Conservation (phyloP, 352 stramenopile species). For the Globisporangium ultimum region DNA sequence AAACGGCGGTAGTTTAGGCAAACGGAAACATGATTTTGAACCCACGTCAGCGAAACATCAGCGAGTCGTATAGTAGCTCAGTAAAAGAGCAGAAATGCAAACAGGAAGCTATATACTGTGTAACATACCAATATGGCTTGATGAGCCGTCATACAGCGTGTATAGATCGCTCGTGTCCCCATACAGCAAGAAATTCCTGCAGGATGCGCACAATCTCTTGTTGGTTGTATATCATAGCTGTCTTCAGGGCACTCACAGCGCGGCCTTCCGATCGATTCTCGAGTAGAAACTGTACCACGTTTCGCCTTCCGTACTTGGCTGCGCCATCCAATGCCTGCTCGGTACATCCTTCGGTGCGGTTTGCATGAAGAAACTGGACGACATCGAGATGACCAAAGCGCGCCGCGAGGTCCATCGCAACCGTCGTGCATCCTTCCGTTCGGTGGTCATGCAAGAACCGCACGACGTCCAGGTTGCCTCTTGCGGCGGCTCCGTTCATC, state of each 20-base stretch:
- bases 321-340: background rate
- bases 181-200: too few species aligned
- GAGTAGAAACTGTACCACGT: background rate
- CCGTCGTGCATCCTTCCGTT: conserved; percentile 1
- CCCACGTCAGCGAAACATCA: too few species aligned
- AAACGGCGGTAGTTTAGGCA: too few species aligned
- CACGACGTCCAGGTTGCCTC: background rate
- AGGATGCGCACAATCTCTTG: background rate
- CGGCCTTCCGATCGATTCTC: conserved; percentile 1
- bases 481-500: conserved; percentile 9
- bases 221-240: background rate
- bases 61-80: too few species aligned
- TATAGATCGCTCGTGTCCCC: too few species aligned
- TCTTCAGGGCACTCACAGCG: background rate
- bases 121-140: too few species aligned
- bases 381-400: conserved; percentile 4
- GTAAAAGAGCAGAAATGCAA: too few species aligned
- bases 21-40: too few species aligned
- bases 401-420: conserved; percentile 6
- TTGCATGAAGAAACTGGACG: conserved; percentile 3
- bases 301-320: background rate
- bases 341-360: conserved; percentile 5
- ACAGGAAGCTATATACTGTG: too few species aligned
- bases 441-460: background rate
- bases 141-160: too few species aligned